Evolutionary conservation across 208 protist genomes (phyloP).

Genomic region (Leishmania turanica): DNA sequence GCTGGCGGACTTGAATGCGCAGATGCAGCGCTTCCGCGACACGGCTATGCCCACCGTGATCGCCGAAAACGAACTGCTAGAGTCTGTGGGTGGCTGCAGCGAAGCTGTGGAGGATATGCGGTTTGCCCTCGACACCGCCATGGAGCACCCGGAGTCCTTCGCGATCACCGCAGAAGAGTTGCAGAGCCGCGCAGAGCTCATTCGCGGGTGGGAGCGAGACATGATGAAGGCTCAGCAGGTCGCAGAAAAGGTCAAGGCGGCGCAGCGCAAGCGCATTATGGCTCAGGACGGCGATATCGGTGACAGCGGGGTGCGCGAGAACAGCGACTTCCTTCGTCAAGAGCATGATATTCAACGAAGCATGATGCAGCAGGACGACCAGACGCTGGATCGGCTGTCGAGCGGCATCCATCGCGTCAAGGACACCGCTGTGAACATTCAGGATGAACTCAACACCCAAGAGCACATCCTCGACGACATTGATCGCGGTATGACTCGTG

Average conservation of each 20-base stretch:
- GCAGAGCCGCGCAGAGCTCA: slow-evolving; percentile 60
- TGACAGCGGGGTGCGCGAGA: slow-evolving; percentile 39
- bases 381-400: slow-evolving; percentile 68
- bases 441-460: slow-evolving; percentile 84
- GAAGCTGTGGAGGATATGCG: slow-evolving; percentile 84
- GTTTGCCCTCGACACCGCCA: slow-evolving; percentile 70
- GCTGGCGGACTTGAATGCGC: slow-evolving; percentile 60
- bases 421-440: slow-evolving; percentile 72
- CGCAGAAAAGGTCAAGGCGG: slow-evolving; percentile 47
- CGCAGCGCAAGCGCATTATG: slow-evolving; percentile 43
- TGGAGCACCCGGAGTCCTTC: slow-evolving; percentile 84
- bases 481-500: slow-evolving; percentile 69
- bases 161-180: slow-evolving; percentile 73
- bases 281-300: slow-evolving; percentile 23
- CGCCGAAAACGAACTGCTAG: slow-evolving; percentile 71
- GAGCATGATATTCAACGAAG: slow-evolving; percentile 65
- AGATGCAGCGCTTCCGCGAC: slow-evolving; percentile 62
- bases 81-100: slow-evolving; percentile 55
- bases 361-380: slow-evolving; percentile 69
- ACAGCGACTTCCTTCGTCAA: slow-evolving; percentile 71
- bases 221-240: slow-evolving; percentile 67
- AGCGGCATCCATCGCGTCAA: slow-evolving; percentile 68
- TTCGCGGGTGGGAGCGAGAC: slow-evolving; percentile 76
- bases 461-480: slow-evolving; percentile 79
- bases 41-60: slow-evolving; percentile 58